phyloP scores from a whole-genome alignment of 2,329 filamentous ascomycete genomes.

The Apiospora kogelbergensis region DNA sequence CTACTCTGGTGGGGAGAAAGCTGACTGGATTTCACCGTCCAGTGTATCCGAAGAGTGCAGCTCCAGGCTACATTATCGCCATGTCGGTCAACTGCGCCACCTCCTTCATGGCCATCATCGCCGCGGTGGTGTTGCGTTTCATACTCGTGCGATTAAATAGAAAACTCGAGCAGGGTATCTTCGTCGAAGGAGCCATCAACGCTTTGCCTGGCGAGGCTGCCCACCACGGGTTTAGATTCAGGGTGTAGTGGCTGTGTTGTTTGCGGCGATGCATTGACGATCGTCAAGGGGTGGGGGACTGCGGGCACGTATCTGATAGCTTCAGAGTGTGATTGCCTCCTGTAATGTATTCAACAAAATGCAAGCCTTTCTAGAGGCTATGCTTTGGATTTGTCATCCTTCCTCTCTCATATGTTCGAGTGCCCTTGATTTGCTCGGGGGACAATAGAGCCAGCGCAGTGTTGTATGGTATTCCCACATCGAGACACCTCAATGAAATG shows the following conservation, averaged over 20 bases:
- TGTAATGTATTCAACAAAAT: neutral
- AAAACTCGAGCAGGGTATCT: constrained; percentile 65
- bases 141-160: constrained; percentile 67
- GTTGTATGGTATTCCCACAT: neutral
- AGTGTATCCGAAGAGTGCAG: neutral
- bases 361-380: neutral
- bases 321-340: too few relatives aligned
- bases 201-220: constrained; percentile 54
- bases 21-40: neutral
- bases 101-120: constrained; percentile 61
- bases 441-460: neutral
- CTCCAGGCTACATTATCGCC: constrained; percentile 50
- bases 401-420: neutral
- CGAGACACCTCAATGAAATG: neutral
- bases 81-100: constrained; percentile 70
- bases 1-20: too few relatives aligned
- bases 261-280: neutral
- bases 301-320: neutral
- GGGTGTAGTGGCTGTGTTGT: constrained; percentile 41
- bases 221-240: constrained; percentile 65
- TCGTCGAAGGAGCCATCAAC: constrained; percentile 56
- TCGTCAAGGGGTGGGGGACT: neutral
- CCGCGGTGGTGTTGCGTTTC: constrained; percentile 61
- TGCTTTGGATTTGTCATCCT: neutral
- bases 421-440: neutral